Evolutionary conservation across 2,329 filamentous ascomycete genomes (phyloP), one percentile per base, ranked within the genome.

Genomic region (Cercospora beticola): DNA sequence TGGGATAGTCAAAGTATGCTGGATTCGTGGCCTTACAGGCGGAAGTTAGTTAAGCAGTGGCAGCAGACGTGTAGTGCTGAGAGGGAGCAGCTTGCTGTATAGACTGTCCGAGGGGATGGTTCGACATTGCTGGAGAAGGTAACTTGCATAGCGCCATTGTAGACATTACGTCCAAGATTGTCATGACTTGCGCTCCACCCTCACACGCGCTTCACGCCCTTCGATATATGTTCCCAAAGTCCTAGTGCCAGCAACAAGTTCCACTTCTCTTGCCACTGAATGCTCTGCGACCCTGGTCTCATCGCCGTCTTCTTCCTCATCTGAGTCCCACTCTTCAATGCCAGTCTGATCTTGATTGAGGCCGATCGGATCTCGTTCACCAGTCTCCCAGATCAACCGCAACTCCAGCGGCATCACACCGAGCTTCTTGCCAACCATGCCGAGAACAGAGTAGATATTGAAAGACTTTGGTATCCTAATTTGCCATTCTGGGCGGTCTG

Each of bases 151-250:
- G 2, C 23, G 2, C 10, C 12, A 40, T 7, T 40, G 18, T 3
- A 54, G 12, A 23, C 23, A 26, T 21, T 6, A 10, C 10, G 16
- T 3, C 5, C 23, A 54, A 14, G 5, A 33, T 2, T 23, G n/a
- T 64, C 52, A 58, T 18, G 12, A 26, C 21, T 33, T 54, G 30
- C 18, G 14, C 46, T 72, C 70, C 12, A 97, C 86, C 46, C 93
- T 85, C 40, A 97, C 86, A 71, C 81, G 87, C 9, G 88, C 92
- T 76, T 92, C 89, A 70, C 83, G 78, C 0, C 90, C 89, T 76
- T 96, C 93, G 67, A 97, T 88, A 80, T 90, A 93, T 74, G 93
- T 94, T 1, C 93, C 93, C 72, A 97, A 84, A 78, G 92, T 89
- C 75, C 92, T 88, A 9, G 92, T 94, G 12, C 92, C 91, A 74